Base-by-base conservation (phyloP, 1,284 basidiomycete genomes). In the Fistulina hepatica region DNA sequence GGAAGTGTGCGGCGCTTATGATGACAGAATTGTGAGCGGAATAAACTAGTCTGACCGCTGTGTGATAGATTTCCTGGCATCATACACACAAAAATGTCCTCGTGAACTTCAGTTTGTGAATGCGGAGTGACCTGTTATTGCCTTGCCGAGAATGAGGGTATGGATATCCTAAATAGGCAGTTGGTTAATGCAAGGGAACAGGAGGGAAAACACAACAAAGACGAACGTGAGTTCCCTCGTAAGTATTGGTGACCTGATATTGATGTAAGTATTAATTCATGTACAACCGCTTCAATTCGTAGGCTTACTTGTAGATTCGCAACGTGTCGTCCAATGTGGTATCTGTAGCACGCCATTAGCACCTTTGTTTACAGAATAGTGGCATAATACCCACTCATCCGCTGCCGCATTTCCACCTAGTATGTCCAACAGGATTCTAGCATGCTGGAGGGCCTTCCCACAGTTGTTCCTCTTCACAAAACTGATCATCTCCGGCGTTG, bases 401-500 rank as follows among this genome's bases (percentile, higher is more conserved):
- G 83, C 70, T 42, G 78, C 81, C 6, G 89, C 90, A 57, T 94
- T 94, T 1, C 91, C 91, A 16, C 92, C 92, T 28, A 94, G 66
- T 33, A 94, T 81, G 56, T 97, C 89, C 48, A 97, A 63, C 35
- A 97, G 64, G 37, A 73, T 64, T 19, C 92, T 68, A 15, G 82
- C 61, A 49, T 94, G 86, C 49, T 82, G 65, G 34, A 95, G 61
- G 1, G 92, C 92, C 63, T 93, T 92, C 13, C 88, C 88, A 53
- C 91, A 94, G 53, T 97, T 97, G 56, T 97, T 97, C 47, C 90
- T 73, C 70, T 98, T 98, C 46, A 97, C 73, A 52, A 97, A 68
- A 47, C 85, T 92, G 46, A 98, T 73, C 91, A 94, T 94, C 60
- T 97, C 92, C 2, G 94, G 84, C 15, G 81, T 76, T 53, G 83